phyloP scores from a whole-genome alignment of 257 asterid species.

The Plantago ovata region DNA sequence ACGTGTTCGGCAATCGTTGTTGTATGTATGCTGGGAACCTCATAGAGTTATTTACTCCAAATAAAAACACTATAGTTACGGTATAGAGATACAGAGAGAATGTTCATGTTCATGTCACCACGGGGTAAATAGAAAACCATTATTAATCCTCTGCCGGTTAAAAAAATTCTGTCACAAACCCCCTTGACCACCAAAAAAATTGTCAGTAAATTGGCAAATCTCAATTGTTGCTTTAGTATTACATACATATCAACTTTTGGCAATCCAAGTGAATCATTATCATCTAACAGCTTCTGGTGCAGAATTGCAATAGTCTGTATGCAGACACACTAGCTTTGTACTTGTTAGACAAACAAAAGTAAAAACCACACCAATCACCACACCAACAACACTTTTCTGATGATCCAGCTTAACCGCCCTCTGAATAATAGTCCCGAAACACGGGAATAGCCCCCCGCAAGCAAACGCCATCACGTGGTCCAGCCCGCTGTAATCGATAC shows the following conservation, averaged over 20 bases:
- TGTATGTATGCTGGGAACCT: too few relatives aligned
- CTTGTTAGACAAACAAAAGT: conserved; percentile 63
- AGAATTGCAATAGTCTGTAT: conserved; percentile 93
- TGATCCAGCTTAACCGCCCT: conserved; percentile 69
- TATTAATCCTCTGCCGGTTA: too few relatives aligned
- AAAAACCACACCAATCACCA: conserved; percentile 50
- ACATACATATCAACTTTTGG: background rate
- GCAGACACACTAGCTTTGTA: conserved; percentile 92
- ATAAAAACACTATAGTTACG: too few relatives aligned
- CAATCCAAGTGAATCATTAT: conserved; percentile 12
- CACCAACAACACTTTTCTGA: conserved; percentile 59
- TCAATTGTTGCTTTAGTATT: too few relatives aligned
- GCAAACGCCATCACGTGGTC: conserved; percentile 88
- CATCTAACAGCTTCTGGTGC: conserved; percentile 99
- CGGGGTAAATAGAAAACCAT: too few relatives aligned
- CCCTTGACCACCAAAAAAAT: too few relatives aligned
- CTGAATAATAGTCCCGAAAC: conserved; percentile 62
- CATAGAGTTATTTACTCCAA: too few relatives aligned
- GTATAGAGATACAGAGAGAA: too few relatives aligned
- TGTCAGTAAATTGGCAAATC: too few relatives aligned
- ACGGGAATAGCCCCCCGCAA: conserved; percentile 87
- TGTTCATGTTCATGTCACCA: too few relatives aligned
- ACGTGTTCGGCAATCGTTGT: too few relatives aligned
- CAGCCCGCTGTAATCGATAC: conserved; percentile 86
- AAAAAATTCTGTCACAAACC: too few relatives aligned